Conservation (phyloP, 495 filamentous ascomycete species). For the Hypoxylon perforatum region DNA sequence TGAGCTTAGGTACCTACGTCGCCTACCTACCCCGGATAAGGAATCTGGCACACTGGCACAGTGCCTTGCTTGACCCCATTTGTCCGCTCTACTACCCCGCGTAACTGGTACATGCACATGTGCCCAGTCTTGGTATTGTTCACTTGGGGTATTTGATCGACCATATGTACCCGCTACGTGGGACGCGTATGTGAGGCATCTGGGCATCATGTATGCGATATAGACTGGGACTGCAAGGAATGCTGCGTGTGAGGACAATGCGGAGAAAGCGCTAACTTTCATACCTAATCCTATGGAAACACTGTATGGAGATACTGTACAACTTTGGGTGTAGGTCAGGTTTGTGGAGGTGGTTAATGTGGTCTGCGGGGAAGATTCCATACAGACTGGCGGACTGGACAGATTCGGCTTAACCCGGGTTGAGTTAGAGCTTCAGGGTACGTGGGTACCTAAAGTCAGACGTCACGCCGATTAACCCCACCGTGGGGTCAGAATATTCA, state of each 20-base stretch:
- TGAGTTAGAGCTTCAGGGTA: background rate
- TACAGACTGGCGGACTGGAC: too few species aligned
- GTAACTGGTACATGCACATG: too few species aligned
- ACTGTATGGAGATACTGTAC: background rate
- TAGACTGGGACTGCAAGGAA: too few species aligned
- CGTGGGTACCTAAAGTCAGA: background rate
- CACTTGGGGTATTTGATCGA: too few species aligned
- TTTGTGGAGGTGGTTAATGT: background rate
- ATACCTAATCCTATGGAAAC: background rate
- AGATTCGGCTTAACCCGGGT: background rate
- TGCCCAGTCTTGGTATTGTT: too few species aligned
- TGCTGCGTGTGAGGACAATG: background rate
- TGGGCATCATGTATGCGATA: too few species aligned
- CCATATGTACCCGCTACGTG: too few species aligned
- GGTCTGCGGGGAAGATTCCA: background rate
- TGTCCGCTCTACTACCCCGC: too few species aligned
- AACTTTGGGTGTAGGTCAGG: background rate
- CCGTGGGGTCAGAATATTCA: constrained; percentile 44
- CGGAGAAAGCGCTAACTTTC: background rate
- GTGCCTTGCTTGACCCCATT: too few species aligned
- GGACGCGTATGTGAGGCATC: too few species aligned
- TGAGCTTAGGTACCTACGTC: background rate
- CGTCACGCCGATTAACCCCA: constrained; percentile 37
- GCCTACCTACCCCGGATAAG: too few species aligned
- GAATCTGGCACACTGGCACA: too few species aligned